Percentiles rank a stretch among this genome's conserved stretches.
Conservation (phyloP, 2,329 filamentous ascomycete genomes). For the Botrytis paeoniae region DNA sequence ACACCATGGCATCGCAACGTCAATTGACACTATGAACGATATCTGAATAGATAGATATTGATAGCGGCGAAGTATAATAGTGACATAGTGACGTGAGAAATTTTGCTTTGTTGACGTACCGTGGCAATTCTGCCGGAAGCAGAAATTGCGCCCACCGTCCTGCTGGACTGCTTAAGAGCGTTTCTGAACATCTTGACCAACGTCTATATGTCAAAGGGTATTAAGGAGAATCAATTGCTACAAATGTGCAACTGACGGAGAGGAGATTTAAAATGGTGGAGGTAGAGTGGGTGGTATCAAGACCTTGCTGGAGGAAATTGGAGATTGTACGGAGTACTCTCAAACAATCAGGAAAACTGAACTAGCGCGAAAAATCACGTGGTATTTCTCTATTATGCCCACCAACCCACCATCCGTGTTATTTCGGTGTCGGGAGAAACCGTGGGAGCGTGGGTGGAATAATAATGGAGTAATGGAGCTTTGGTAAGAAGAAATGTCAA, state of each 20-base stretch:
- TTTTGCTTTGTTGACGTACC: constrained; percentile 69
- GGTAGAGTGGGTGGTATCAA: constrained; percentile 33
- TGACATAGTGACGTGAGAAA: constrained; percentile 34
- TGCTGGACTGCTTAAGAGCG: constrained; percentile 95
- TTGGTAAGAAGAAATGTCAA: background rate
- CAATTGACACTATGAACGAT: constrained; percentile 43
- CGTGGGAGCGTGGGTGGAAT: background rate
- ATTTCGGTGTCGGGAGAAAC: constrained; percentile 18
- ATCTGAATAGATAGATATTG: constrained; percentile 37
- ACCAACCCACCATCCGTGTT: background rate
- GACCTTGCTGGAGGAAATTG: constrained; percentile 29
- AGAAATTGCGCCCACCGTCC: constrained; percentile 91
- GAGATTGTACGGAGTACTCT: constrained; percentile 17
- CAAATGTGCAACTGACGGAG: constrained; percentile 63
- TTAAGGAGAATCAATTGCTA: constrained; percentile 61
- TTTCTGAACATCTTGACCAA: constrained; percentile 88
- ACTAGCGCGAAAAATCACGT: constrained; percentile 19
- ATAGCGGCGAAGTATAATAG: constrained; percentile 41
- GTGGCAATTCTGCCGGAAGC: constrained; percentile 85
- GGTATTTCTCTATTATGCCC: background rate
- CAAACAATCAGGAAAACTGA: constrained; percentile 18
- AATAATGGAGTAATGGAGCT: background rate
- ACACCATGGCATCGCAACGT: constrained; percentile 31
- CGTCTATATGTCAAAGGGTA: constrained; percentile 48
- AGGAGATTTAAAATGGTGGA: constrained; percentile 50